Base-by-base conservation (phyloP, 169 alveolate genomes). In the Cyclospora cayetanensis region DNA sequence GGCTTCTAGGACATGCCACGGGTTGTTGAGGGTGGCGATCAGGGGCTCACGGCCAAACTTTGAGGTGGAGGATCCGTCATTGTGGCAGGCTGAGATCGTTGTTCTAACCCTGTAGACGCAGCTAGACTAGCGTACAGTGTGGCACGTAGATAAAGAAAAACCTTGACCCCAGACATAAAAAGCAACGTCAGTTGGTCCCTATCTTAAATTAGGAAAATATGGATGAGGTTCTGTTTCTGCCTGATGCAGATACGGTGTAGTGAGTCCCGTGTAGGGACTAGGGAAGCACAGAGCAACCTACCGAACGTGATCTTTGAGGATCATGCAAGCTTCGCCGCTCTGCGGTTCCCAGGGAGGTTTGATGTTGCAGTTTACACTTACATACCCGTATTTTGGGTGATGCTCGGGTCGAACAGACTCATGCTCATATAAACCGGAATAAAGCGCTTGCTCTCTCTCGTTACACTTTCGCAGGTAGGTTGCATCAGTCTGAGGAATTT, bases 361-460 rank as follows among this genome's bases (percentile, higher is more conserved):
- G 15, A 79, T 41, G 15, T 72, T 39, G 66, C 84, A 68, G 74
- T 52, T 31, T n/a, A 88, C 79, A 88, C 82, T 88, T 3, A 88
- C 65, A 25, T 46, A 27, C 31, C 88, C 86, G 60, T 53, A 63
- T 35, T 68, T 88, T 22, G 92, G 92, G 11, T 79, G 92, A 35
- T 88, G 92, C 34, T 88, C 92, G 27, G 92, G 88, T 39, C 92
- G 76, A 11, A 88, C 92, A 27, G 92, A 88, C 34, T 77, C 66
- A 50, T 88, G 92, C 5, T 88, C 88, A 37, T 88, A 88, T 35
- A 88, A 34, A 9, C 92, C 92, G 31, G 43, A 76, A 27, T 76
- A 76, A 41, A 76, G 86, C 11, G 86, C 86, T 76, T 25, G 86
- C 46, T 76, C 86, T 27, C 86, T 76, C 31, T 76, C 86, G 20